Evolutionary conservation across 192 early-diverging fungal species (phyloP), one percentile per base, ranked within the genome.

Genomic region (Coemansia brasiliensis): DNA sequence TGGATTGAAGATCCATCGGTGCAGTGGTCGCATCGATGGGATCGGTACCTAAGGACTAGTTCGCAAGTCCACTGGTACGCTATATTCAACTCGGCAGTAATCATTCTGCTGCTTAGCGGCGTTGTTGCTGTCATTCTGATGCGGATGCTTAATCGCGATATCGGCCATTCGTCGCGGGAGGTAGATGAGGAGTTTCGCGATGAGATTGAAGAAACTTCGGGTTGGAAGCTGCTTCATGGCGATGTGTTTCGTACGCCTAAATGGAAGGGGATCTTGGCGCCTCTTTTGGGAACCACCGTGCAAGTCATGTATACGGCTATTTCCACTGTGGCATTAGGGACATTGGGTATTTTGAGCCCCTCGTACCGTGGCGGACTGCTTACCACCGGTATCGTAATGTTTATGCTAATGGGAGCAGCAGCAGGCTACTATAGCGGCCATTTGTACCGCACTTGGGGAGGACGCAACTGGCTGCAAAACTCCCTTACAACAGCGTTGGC

Each of bases 181-280:
- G 7, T 50, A 26, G 82, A 78, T 32, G 72, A 75, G 7, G 69
- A 74, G 27, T 11, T 26, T n/a, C 61, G 79, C 58, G 87, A 86
- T 9, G 88, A 87, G 5, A 82, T 86, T 24, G 87, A 89, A 39
- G 87, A 92, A 20, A 81, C 81, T 10, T 79, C 74, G 9, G 87
- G 90, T 4, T 92, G 90, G 90, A 88, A 88, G 56, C 72, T 92
- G 35, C 70, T 92, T 27, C 87, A 90, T 29, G 86, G 85, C 13
- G 90, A 92, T 67, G 88, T 92, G 3, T 92, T 92, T 61, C 72
- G 90, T 17, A 69, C 86, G 6, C 90, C 90, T 0, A 65, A 61
- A 20, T 82, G 81, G 38, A 83, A 84, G 39, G 86, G 85, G 0
- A 61, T 88, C 18, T 69, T 92, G 59, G 86, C 88, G 25, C 85